Conservation (phyloP, 1,139 yeast genomes). For the Saccharomyces hybrid region DNA sequence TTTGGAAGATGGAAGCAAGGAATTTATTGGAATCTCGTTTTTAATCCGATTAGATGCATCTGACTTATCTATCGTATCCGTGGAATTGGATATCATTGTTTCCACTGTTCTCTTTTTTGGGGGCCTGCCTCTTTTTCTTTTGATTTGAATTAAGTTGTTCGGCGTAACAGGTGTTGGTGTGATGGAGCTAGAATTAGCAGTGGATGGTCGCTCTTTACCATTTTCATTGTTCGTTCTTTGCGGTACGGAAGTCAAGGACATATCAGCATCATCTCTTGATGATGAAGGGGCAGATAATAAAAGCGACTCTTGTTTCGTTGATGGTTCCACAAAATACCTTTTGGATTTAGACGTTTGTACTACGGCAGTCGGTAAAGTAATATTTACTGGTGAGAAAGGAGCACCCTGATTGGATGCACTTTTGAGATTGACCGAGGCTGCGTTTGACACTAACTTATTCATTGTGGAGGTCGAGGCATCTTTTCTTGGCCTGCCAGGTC, state of each 20-base stretch:
- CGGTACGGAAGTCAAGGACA: neutral
- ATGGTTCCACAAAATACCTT: slow-evolving; percentile 35
- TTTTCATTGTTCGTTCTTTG: slow-evolving; percentile 4
- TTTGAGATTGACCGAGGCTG: neutral
- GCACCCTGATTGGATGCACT: neutral
- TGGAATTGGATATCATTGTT: neutral
- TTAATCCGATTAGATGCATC: neutral
- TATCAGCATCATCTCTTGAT: neutral
- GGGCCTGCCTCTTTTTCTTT: slow-evolving; percentile 30
- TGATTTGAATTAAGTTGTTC: slow-evolving; percentile 5
- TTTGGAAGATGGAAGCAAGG: neutral
- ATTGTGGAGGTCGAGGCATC: slow-evolving; percentile 10
- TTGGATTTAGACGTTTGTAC: slow-evolving; percentile 27
- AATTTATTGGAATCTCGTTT: neutral
- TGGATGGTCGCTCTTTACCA: neutral
- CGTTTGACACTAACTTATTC: slow-evolving; percentile 4
- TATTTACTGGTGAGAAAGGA: slow-evolving; percentile 9
- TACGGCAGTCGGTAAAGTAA: slow-evolving; percentile 25
- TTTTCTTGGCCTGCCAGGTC: slow-evolving; percentile 33
- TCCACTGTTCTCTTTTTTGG: slow-evolving; percentile 25
- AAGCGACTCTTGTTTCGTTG: slow-evolving; percentile 12
- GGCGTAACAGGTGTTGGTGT: slow-evolving; percentile 1
- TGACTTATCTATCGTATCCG: neutral
- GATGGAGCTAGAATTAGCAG: neutral
- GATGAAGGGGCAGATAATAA: neutral